Percentiles rank a stretch among this genome's conserved stretches.
These are phyloP conservation scores for Luffa acutangula DNA, from an alignment of 306 rosid genomes.

Conservation along the genomic window DNA sequence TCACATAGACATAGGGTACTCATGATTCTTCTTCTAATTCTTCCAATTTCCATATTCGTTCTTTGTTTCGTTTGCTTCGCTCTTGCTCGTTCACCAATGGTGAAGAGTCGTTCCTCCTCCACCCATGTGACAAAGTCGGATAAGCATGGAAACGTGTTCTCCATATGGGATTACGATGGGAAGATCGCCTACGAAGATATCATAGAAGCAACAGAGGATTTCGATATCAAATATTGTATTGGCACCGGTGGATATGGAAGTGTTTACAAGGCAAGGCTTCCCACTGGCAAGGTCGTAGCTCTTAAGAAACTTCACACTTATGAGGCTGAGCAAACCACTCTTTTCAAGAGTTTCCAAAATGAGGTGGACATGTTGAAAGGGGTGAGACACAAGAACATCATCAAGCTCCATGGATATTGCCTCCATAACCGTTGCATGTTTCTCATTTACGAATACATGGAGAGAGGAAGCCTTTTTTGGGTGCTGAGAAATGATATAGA, in stretches of 20 bases:
- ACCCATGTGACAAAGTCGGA: not conserved
- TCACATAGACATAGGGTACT: too few species aligned
- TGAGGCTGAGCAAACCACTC: slow-evolving; percentile 9
- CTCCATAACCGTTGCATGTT: slow-evolving; percentile 16
- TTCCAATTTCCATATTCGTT: not conserved
- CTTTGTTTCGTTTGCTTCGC: not conserved
- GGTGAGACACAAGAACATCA: slow-evolving; percentile 18
- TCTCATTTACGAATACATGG: slow-evolving; percentile 21
- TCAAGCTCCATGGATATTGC: slow-evolving; percentile 24
- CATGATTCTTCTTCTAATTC: not conserved
- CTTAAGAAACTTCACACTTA: slow-evolving; percentile 17
- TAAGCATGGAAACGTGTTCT: slow-evolving; percentile 16
- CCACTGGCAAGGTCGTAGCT: slow-evolving; percentile 20
- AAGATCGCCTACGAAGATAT: slow-evolving; percentile 17
- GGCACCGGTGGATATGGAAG: slow-evolving; percentile 10
- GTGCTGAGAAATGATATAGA: slow-evolving; percentile 10
- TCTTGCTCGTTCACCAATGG: not conserved
- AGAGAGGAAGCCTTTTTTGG: slow-evolving; percentile 19
- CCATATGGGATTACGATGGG: slow-evolving; percentile 26
- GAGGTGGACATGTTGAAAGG: slow-evolving; percentile 10
- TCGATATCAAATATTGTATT: slow-evolving; percentile 16
- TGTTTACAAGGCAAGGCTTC: slow-evolving; percentile 4
- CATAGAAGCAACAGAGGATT: slow-evolving; percentile 18
- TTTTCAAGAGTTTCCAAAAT: slow-evolving; percentile 12
- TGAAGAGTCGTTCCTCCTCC: too few species aligned